phyloP scores from a whole-genome alignment of 2,329 filamentous ascomycete genomes.

The Fusarium piperis region DNA sequence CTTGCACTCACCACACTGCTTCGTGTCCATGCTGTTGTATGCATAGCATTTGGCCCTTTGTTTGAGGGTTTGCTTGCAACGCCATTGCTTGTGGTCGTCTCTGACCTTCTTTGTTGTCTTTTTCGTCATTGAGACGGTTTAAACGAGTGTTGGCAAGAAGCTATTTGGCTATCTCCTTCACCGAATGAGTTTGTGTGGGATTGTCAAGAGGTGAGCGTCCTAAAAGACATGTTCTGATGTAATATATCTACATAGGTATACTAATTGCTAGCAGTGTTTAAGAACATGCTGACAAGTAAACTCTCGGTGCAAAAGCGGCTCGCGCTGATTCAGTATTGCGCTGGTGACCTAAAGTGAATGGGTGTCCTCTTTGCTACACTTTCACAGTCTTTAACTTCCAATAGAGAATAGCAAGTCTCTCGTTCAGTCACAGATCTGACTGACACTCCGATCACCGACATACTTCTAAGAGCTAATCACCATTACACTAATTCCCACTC shows the following conservation, averaged over 20 bases:
- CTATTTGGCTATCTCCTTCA: background rate
- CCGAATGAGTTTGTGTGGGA: background rate
- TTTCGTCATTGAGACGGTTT: background rate
- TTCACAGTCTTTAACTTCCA: no score
- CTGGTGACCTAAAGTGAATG: background rate
- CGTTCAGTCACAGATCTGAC: background rate
- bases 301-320: background rate
- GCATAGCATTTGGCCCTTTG: background rate
- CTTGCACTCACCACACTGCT: constrained; percentile 25
- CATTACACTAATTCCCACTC: background rate
- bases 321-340: background rate
- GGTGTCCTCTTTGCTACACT: background rate
- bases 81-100: constrained; percentile 23
- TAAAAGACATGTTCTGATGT: no score
- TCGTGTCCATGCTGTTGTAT: constrained; percentile 15
- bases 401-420: background rate
- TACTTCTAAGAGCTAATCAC: background rate
- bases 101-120: constrained; percentile 13
- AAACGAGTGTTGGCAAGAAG: background rate
- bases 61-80: constrained; percentile 1
- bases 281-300: background rate
- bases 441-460: background rate
- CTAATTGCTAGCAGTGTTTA: no score
- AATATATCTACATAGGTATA: no score
- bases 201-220: background rate